phyloP scores from a whole-genome alignment of 257 asterid species.

The Ehretia macrophylla region DNA sequence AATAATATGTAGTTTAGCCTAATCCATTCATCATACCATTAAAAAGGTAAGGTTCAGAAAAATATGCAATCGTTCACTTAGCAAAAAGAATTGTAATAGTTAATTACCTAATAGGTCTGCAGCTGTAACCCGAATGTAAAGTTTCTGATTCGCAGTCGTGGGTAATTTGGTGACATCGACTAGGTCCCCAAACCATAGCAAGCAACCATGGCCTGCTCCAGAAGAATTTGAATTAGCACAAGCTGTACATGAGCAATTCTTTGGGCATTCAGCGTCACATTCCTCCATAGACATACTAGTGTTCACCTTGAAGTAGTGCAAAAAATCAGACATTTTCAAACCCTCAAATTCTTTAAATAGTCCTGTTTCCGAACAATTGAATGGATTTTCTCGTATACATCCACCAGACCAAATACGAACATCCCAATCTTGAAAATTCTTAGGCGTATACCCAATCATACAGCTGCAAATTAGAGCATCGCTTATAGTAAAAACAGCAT shows the following conservation, averaged over 20 bases:
- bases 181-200: conserved; percentile 12
- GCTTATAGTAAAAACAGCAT: no score
- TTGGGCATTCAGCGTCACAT: no score
- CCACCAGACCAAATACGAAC: no score
- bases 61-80: no score
- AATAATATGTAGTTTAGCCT: neutral
- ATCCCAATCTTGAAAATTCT: no score
- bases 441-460: no score
- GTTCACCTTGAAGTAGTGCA: conserved; percentile 38
- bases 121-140: conserved; percentile 3
- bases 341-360: conserved; percentile 34
- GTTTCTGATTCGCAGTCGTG: neutral
- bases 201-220: conserved; percentile 30
- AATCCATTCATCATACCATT: no score
- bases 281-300: conserved; percentile 24
- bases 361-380: conserved; percentile 33
- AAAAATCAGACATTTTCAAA: conserved; percentile 64
- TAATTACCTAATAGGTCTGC: no score
- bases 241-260: no score
- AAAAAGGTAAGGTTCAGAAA: neutral
- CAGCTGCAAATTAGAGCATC: no score
- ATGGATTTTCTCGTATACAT: neutral
- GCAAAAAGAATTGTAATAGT: no score
- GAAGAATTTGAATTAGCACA: no score
- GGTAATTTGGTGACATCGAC: conserved; percentile 1